phyloP scores from a whole-genome alignment of 192 early-diverging fungal species.

The Helicostylum pulchrum region DNA sequence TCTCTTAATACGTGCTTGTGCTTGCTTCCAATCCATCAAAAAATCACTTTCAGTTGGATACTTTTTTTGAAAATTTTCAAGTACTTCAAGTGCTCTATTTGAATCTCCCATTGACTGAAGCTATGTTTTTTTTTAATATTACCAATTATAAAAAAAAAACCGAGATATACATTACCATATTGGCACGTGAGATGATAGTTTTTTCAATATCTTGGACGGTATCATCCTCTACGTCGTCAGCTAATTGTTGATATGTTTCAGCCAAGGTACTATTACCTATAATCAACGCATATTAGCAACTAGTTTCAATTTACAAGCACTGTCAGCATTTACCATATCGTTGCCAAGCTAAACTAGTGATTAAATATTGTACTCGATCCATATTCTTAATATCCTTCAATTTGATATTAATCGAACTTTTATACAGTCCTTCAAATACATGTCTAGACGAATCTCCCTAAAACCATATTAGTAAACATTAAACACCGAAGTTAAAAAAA shows the following conservation, averaged over 20 bases:
- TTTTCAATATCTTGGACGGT: conserved; percentile 10
- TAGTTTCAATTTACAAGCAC: not conserved
- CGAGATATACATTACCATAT: conserved; percentile 1
- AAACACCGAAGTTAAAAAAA: not conserved
- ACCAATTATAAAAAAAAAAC: not conserved
- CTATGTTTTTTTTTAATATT: not conserved
- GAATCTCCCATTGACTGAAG: not conserved
- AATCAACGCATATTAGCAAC: not conserved
- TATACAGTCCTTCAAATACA: conserved; percentile 4
- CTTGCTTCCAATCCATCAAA: conserved; percentile 5
- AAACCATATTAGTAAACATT: not conserved
- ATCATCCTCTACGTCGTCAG: not conserved
- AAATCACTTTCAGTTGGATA: conserved; percentile 8
- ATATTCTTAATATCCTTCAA: conserved; percentile 8
- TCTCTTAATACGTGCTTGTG: not conserved
- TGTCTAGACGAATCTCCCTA: not conserved
- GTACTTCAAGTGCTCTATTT: not conserved
- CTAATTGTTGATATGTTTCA: not conserved
- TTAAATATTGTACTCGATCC: conserved; percentile 5
- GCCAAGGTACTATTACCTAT: conserved; percentile 5
- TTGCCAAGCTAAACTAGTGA: conserved; percentile 7
- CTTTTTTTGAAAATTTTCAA: not conserved
- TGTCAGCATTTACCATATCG: conserved; percentile 1
- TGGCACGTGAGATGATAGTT: not conserved
- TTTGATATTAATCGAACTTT: conserved; percentile 7